These are phyloP conservation scores for Ilyonectria robusta DNA, from an alignment of 2,329 filamentous ascomycete genomes.

Conservation along the genomic window DNA sequence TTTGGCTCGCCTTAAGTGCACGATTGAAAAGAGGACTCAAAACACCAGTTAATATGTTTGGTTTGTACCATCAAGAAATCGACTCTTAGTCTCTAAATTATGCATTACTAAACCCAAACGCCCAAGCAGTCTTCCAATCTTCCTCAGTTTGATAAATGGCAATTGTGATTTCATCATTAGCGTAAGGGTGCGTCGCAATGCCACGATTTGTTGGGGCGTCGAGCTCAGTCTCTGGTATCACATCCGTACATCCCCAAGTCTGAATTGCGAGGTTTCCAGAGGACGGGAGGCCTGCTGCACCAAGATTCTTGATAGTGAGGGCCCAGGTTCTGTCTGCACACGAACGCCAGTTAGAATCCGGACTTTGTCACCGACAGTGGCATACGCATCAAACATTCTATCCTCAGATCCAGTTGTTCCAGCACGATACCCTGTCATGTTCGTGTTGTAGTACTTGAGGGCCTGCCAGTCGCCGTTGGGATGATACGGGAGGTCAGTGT, in stretches of 20 bases:
- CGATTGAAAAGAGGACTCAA: no score
- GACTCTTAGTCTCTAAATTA: background rate
- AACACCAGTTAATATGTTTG: no score
- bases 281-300: background rate
- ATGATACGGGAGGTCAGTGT: slow-evolving; percentile 4
- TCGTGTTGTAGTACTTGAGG: slow-evolving; percentile 8
- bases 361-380: slow-evolving; percentile 6
- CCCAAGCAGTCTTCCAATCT: slow-evolving; percentile 6
- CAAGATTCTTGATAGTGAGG: slow-evolving; percentile 7
- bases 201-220: background rate
- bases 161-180: slow-evolving; percentile 3
- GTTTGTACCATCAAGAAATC: no score
- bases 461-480: slow-evolving; percentile 12
- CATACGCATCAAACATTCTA: background rate
- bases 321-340: slow-evolving; percentile 10
- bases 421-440: slow-evolving; percentile 1
- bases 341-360: slow-evolving; percentile 5
- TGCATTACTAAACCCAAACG: background rate
- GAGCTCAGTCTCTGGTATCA: slow-evolving; percentile 8
- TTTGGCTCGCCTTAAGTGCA: no score
- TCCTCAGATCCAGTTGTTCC: slow-evolving; percentile 4
- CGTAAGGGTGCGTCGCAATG: slow-evolving; percentile 1
- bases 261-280: slow-evolving; percentile 4
- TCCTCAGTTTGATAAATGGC: slow-evolving; percentile 5
- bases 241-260: slow-evolving; percentile 10